Conservation (phyloP, 257 asterid genomes). For the Coffea eugenioides region DNA sequence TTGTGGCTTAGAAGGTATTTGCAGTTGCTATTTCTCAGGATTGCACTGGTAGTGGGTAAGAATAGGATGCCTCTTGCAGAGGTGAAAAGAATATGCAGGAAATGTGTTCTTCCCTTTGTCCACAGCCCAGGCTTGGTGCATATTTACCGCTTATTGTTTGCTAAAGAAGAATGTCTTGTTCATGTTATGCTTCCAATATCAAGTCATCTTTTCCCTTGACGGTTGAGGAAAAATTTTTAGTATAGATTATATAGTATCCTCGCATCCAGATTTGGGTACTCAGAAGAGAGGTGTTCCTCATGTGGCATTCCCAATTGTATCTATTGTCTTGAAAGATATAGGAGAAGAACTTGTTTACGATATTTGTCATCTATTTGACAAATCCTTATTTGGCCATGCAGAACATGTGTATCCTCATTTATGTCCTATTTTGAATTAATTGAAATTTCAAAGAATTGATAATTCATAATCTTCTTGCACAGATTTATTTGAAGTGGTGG, state of each 20-base stretch:
- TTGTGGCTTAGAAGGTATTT: not conserved
- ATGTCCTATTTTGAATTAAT: not conserved
- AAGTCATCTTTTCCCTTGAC: not conserved
- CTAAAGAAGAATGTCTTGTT: not conserved
- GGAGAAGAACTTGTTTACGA: not conserved
- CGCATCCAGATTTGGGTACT: not conserved
- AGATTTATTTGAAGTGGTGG: slow-evolving; percentile 98
- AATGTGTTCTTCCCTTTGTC: not conserved
- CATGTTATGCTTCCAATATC: not conserved
- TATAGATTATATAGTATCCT: not conserved
- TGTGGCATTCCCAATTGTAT: not conserved
- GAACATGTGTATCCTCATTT: not conserved
- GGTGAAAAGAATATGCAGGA: not conserved
- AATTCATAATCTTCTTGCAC: slow-evolving; percentile 24
- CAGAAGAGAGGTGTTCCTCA: not conserved
- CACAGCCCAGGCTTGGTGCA: not conserved
- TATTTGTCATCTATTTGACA: not conserved
- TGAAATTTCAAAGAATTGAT: slow-evolving; percentile 3
- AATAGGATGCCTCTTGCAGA: not conserved
- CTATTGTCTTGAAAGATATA: not conserved
- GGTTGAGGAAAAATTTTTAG: not conserved
- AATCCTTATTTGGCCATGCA: not conserved
- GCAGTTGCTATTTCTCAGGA: not conserved
- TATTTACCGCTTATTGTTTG: not conserved
- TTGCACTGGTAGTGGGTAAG: not conserved